Evolutionary conservation across 78 protist genomes (phyloP).

Genomic region (Protostelium mycophagum): DNA sequence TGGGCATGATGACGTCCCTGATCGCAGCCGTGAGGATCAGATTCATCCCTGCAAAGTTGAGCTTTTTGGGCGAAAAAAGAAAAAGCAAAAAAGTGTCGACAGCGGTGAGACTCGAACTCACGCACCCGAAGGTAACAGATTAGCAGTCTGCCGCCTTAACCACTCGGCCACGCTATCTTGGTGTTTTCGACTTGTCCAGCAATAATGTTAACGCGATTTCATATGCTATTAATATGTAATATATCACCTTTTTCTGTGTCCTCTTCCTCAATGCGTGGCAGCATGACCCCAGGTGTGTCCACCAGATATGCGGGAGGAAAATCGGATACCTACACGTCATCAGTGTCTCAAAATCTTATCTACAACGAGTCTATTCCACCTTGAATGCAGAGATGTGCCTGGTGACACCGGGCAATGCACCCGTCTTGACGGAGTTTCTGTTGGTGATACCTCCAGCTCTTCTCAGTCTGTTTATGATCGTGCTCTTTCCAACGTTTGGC

Average conservation of each 20-base stretch:
- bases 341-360: too few relatives aligned
- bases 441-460: conserved; percentile 3
- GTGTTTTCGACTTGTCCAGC: not conserved
- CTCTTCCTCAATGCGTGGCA: conserved; percentile 5
- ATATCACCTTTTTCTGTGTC: not conserved
- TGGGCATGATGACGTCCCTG: not conserved
- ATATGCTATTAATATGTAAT: not conserved
- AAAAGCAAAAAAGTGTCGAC: too few relatives aligned
- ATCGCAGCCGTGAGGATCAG: not conserved
- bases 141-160: too few relatives aligned
- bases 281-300: conserved; percentile 63
- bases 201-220: not conserved
- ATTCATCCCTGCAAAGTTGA: not conserved
- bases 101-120: too few relatives aligned
- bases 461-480: conserved; percentile 34
- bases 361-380: too few relatives aligned
- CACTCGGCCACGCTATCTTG: too few relatives aligned
- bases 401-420: conserved; percentile 55
- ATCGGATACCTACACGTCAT: conserved; percentile 5
- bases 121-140: too few relatives aligned
- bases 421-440: conserved; percentile 30
- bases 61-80: too few relatives aligned
- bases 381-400: conserved; percentile 31
- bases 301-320: conserved; percentile 45
- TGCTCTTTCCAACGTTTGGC: conserved; percentile 53